A percentile compares a stretch with the other conserved stretches of the same genome.
These are phyloP conservation scores for Aureobasidium sp. DNA, from an alignment of 2,329 filamentous ascomycete species.

Conservation along the genomic window DNA sequence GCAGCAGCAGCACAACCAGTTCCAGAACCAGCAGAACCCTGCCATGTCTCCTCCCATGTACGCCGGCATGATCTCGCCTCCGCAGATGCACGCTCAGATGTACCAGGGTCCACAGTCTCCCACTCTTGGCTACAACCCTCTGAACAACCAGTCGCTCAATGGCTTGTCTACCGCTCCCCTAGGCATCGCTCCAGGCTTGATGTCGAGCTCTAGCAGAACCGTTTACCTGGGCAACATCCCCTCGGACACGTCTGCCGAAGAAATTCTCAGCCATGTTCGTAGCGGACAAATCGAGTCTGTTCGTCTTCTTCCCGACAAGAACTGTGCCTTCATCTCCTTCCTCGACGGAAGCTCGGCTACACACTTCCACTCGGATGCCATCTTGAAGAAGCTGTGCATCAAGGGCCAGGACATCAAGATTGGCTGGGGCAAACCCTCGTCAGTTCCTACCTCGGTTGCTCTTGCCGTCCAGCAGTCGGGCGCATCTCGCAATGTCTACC, in stretches of 20 bases:
- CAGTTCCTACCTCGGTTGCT: constrained; percentile 95
- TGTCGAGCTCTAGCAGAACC: constrained; percentile 87
- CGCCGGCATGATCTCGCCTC: constrained; percentile 78
- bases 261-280: constrained; percentile 90
- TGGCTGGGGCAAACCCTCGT: constrained; percentile 97
- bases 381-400: constrained; percentile 98
- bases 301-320: constrained; percentile 93
- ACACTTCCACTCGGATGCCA: constrained; percentile 98
- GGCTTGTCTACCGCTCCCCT: constrained; percentile 66
- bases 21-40: constrained; percentile 57
- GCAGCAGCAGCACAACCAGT: constrained; percentile 46
- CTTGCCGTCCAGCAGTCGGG: constrained; percentile 95
- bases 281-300: constrained; percentile 99
- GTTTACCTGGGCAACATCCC: constrained; percentile 98
- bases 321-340: constrained; percentile 99
- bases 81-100: constrained; percentile 71
- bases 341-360: constrained; percentile 95
- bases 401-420: constrained; percentile 99
- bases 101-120: constrained; percentile 84
- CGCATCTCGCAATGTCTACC: constrained; percentile 92
- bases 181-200: constrained; percentile 67
- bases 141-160: constrained; percentile 44
- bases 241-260: constrained; percentile 93
- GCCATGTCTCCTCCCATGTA: constrained; percentile 74
- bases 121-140: constrained; percentile 63